Evolutionary conservation across 2,329 filamentous ascomycete genomes (phyloP), one percentile per base, ranked within the genome.

Genomic region (Fusarium tricinctum): DNA sequence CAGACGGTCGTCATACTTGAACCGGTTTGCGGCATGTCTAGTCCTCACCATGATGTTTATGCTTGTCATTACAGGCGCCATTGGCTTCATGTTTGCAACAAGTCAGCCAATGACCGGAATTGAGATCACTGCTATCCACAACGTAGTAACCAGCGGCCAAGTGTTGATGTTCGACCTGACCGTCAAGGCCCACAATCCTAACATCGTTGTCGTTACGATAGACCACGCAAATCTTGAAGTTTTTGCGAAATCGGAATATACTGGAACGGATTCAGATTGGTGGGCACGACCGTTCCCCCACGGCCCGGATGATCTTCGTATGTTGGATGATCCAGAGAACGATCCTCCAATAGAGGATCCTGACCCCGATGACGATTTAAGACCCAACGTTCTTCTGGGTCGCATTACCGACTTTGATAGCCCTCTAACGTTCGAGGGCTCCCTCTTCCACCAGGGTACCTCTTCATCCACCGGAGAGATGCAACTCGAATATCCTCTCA

Each of bases 141-240:
- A 97, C 70, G 93, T 99, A 23, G 86, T 98, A 48, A 94, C 94
- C 4, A 97, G 93, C 73, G 93, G 97, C 78, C 93, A 97, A 78
- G 94, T 98, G 77, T 86, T 99, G 42, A 97, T 99, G 88, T 87
- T 98, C 74, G 95, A 99, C 78, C 82, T 99, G 48, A 89, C 92
- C 20, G 93, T 99, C 62, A 89, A 89, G 70, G 96, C 95, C 1
- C 85, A 95, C 72, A 99, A 99, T 76, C 94, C 95, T 1, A 99
- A 98, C 72, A 89, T 97, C 40, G 91, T 98, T 39, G 89, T 93
- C 3, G 91, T 99, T 42, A 91, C 91, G 4, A 89, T 99, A 38
- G 90, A 92, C 67, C 90, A 94, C 46, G 91, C 97, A 75, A 94
- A 98, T 76, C 85, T 98, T 58, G 94, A 97, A 74, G 87, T 99